Percentiles rank a stretch among this genome's conserved stretches.
Evolutionary conservation across 495 filamentous ascomycete species (phyloP).

Genomic region (Neurospora sp.): DNA sequence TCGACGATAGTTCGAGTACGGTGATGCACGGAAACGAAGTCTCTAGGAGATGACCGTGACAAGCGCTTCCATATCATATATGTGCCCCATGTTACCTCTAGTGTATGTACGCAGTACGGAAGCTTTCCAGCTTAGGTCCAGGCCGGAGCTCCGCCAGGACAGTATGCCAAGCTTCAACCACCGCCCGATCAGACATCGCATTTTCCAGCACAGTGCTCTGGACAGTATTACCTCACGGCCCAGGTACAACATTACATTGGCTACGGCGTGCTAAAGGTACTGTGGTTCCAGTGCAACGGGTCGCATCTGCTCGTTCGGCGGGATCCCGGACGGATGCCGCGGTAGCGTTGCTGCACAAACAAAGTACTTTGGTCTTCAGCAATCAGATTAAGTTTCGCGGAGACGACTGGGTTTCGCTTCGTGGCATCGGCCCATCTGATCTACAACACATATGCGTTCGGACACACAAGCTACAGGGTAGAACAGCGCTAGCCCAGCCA

Average conservation of each 20-base stretch:
- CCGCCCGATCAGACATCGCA: neutral
- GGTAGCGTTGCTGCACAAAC: neutral
- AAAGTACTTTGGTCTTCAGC: neutral
- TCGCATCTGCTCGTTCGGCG: neutral
- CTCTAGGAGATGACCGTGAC: neutral
- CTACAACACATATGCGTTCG: neutral
- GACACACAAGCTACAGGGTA: neutral
- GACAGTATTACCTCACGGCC: neutral
- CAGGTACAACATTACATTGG: neutral
- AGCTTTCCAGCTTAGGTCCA: neutral
- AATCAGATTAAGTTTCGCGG: neutral
- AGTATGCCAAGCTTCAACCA: neutral
- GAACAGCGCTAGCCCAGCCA: neutral
- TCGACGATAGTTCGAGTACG: neutral
- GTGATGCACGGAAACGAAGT: neutral
- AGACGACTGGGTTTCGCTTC: neutral
- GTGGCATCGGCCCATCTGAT: neutral
- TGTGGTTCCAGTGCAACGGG: neutral
- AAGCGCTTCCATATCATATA: neutral
- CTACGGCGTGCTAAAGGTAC: neutral
- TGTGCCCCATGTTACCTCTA: neutral
- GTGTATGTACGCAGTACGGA: neutral
- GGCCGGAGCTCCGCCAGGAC: neutral
- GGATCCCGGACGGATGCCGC: neutral
- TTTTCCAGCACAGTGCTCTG: neutral